Evolutionary conservation across 2,329 filamentous ascomycete genomes (phyloP).

Genomic region (Corinectria fuckeliana): DNA sequence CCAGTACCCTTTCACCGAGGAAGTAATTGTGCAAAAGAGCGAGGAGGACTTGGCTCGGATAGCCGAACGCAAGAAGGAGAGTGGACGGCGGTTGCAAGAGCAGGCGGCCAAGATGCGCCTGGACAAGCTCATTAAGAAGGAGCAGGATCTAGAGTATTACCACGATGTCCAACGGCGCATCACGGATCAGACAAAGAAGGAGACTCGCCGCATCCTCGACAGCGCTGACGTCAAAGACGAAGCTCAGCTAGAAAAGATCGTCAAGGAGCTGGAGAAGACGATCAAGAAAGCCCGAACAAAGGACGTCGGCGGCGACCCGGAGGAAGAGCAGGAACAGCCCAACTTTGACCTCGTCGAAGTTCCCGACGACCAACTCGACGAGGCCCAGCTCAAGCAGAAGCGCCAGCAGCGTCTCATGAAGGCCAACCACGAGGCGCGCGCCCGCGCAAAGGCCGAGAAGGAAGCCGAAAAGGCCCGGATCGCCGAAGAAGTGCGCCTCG

Average conservation of each 20-base stretch:
- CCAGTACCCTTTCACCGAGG: conserved; percentile 93
- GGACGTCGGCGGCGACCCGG: conserved; percentile 82
- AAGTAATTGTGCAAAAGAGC: conserved; percentile 87
- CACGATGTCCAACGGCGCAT: conserved; percentile 79
- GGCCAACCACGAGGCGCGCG: conserved; percentile 90
- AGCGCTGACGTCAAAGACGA: conserved; percentile 94
- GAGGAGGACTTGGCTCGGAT: conserved; percentile 91
- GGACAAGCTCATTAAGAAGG: conserved; percentile 93
- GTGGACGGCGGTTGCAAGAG: conserved; percentile 87
- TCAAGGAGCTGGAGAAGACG: conserved; percentile 89
- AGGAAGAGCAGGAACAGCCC: conserved; percentile 81
- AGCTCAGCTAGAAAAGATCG: conserved; percentile 78
- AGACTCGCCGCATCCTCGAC: conserved; percentile 83
- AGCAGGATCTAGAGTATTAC: conserved; percentile 94
- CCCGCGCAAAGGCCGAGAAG: conserved; percentile 94
- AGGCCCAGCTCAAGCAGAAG: conserved; percentile 90
- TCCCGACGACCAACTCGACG: conserved; percentile 91
- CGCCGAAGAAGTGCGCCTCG: conserved; percentile 82
- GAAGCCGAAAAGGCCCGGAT: conserved; percentile 86
- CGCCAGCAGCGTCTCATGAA: conserved; percentile 92
- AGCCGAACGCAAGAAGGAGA: conserved; percentile 94
- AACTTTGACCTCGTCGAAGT: conserved; percentile 89
- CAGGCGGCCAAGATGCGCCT: conserved; percentile 97
- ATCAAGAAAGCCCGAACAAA: conserved; percentile 92
- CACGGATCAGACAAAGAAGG: conserved; percentile 84